Evolutionary conservation across 495 filamentous ascomycete species (phyloP), one percentile per base, ranked within the genome.

Genomic region (Aspergillus nanangensis): DNA sequence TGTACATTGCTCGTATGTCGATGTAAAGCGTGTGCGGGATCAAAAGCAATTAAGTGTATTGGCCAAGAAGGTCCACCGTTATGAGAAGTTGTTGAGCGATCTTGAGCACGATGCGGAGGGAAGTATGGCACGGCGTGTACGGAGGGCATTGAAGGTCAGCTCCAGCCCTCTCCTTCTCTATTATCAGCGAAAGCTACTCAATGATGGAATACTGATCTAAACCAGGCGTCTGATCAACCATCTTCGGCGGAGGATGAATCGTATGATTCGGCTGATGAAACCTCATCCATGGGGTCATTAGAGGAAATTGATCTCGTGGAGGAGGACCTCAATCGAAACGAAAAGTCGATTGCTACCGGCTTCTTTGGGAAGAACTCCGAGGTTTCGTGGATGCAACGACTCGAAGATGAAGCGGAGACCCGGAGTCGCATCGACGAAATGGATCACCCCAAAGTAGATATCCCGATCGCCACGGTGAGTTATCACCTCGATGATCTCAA

Each of bases 301-400:
- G 70, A 75, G n/a, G 78, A 73, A 1, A 48, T 81, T 8, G 83
- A 84, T 54, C 52, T 70, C 5, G 66, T 84, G 10, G 68, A 76
- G 8, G 77, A 84, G 48, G 83, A 86, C 46, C 52, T 77, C 13
- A 79, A 80, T 52, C 71, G 68, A 4, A 77, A 60, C 35, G 72
- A 75, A 34, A 63, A 57, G 14, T 61, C 69, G 18, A 58, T 72
- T 10, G 68, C 71, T 0, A 76, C 73, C 15, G 82, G 82, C 0
- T 84, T 76, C 56, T 68, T 82, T 44, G 82, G 82, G 17, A 83
- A 83, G 51, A 81, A 71, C 38, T 85, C 81, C 0, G 80, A 82
- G 34, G 58, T 83, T 17, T 58, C 68, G 20, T 86, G 83, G 83
- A 74, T 84, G 48, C 78, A 76, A 46, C 57, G 60, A 40, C 39